Percentiles rank a stretch among this genome's conserved stretches.
These are phyloP conservation scores for Taxawa tesnikishii DNA, from an alignment of 2,329 filamentous ascomycete genomes.

Conservation along the genomic window DNA sequence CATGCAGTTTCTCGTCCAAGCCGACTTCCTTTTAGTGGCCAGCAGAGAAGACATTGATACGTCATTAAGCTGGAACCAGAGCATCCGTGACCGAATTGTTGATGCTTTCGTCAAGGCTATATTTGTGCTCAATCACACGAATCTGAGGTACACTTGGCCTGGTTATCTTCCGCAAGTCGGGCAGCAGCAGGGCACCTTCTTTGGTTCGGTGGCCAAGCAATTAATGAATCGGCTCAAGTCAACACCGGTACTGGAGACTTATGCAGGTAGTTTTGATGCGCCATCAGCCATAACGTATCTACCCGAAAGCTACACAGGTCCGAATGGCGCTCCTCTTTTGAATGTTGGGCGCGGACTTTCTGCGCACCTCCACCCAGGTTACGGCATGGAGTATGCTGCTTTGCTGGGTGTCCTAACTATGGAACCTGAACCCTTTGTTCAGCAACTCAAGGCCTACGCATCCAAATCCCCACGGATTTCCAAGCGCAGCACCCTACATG, in stretches of 20 bases:
- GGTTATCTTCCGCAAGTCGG: constrained; percentile 2
- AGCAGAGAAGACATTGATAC: constrained; percentile 8
- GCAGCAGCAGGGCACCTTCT: constrained; percentile 1
- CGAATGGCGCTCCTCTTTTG: not conserved
- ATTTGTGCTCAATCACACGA: constrained; percentile 5
- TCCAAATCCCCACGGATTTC: not conserved
- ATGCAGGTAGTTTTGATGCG: not conserved
- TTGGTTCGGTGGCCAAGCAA: not conserved
- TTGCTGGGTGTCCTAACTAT: not conserved
- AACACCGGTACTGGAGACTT: not conserved
- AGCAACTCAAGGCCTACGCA: not conserved
- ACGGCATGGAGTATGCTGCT: not conserved
- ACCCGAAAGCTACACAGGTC: not conserved
- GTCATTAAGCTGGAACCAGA: constrained; percentile 7
- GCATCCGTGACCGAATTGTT: constrained; percentile 1
- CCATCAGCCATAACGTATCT: not conserved
- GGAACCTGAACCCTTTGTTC: not conserved
- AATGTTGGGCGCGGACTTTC: not conserved
- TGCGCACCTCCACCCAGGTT: not conserved
- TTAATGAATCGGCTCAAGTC: not conserved
- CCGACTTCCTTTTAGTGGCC: constrained; percentile 12
- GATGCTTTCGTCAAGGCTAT: constrained; percentile 6
- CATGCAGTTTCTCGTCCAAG: constrained; percentile 12
- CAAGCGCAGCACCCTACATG: too few relatives aligned
- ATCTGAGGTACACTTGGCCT: constrained; percentile 9